Conservation (phyloP, 176 grass and related monocot genomes). For the Sorghum bicolor region DNA sequence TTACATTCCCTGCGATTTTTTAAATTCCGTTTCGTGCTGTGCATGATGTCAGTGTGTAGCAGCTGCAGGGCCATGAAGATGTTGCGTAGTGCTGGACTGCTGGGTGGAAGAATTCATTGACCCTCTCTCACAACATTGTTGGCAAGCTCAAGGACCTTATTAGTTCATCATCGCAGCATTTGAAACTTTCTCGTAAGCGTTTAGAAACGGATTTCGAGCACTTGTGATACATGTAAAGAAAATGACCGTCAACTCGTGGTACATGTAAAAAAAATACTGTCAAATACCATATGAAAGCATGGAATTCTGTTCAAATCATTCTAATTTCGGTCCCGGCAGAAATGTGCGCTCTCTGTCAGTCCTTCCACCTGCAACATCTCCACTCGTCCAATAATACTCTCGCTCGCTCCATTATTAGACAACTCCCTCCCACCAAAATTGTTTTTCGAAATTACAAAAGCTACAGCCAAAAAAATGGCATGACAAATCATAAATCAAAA, state of each 20-base stretch:
- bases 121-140: background rate
- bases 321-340: slow-evolving; percentile 16
- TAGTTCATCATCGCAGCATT: background rate
- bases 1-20: background rate
- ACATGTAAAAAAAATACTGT: too few species aligned
- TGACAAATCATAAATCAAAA: background rate
- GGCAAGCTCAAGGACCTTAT: too few species aligned
- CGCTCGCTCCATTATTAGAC: background rate
- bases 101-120: background rate
- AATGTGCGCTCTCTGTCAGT: background rate
- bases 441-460: background rate
- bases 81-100: background rate
- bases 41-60: background rate
- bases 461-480: background rate
- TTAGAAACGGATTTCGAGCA: background rate
- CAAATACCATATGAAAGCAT: background rate
- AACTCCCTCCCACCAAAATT: background rate
- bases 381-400: background rate
- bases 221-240: too few species aligned
- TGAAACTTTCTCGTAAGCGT: background rate
- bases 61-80: slow-evolving; percentile 6
- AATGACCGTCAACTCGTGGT: too few species aligned
- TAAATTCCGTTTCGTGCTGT: background rate
- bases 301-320: background rate
- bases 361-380: background rate